Base-by-base conservation (phyloP, 208 protist species). In the Acanthamoeba rhysodes region DNA sequence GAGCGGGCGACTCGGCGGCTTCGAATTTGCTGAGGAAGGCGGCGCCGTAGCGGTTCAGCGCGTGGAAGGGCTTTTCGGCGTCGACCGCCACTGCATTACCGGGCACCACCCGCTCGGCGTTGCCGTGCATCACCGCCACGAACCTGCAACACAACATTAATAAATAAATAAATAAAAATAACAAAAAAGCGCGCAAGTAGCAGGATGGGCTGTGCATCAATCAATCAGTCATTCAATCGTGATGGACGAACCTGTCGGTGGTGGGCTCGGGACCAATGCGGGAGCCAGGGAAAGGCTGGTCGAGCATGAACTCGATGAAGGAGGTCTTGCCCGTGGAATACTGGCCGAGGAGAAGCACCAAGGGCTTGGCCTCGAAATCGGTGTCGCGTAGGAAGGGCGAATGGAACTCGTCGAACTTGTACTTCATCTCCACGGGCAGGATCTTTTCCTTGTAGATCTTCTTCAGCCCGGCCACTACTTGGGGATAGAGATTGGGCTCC, bases 221-320 rank as follows among this genome's bases (percentile, higher is more conserved):
- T 48, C 45, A 4, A n/a, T n/a, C n/a, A n/a, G n/a, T n/a, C n/a
- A n/a, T n/a, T n/a, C 0, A 48, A 48, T 48, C 45, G 0, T 48
- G 45, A 48, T 48, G 45, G 45, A 14, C 20, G 27, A 12, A 91
- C 57, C 95, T 78, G 87, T 97, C 96, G 12, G 98, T 99, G 27
- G 99, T 98, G 34, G 99, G 99, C 96, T 99, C 98, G 32, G 98
- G 98, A 4, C 98, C 98, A n/a, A 98, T 97, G 34, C 95, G 74
- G 2, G 14, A 41, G 5, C 97, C 97, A 64, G 96, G 96, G 66
- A 97, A 97, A 16, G 98, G 96, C 72, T 96, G 95, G 68, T 98
- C 98, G 59, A 99, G 94, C 50, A 99, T 94, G 95, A 98, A 99
- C 85, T 98, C 98, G 95, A 99, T 99, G 95, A 99, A 99, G 7